phyloP scores from a whole-genome alignment of 2,329 filamentous ascomycete species.

The Aspergillus brunneoviolaceus region DNA sequence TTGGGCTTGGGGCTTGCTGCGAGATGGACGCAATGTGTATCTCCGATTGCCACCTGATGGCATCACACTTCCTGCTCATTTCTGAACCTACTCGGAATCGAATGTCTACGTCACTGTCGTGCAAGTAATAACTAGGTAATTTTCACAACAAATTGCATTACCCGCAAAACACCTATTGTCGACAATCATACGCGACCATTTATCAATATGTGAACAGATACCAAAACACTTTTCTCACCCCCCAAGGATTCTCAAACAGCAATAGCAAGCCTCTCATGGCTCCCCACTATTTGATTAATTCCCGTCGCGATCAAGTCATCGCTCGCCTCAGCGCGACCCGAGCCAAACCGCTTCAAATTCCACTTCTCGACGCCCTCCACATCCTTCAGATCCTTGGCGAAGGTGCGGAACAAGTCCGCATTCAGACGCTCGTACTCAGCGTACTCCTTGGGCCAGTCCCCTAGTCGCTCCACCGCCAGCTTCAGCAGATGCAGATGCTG shows the following conservation, averaged over 20 bases:
- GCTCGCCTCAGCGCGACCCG: slow-evolving; percentile 46
- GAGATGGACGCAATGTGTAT: too few relatives aligned
- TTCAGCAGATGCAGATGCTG: slow-evolving; percentile 41
- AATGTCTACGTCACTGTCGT: too few relatives aligned
- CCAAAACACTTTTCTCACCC: slow-evolving; percentile 1
- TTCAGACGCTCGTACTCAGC: slow-evolving; percentile 51
- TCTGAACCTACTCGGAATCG: too few relatives aligned
- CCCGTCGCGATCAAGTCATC: slow-evolving; percentile 27
- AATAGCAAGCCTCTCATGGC: slow-evolving; percentile 12
- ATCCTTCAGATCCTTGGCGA: slow-evolving; percentile 41
- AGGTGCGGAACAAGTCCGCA: slow-evolving; percentile 45
- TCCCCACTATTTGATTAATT: slow-evolving; percentile 7
- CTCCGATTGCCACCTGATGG: too few relatives aligned
- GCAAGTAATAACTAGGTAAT: too few relatives aligned
- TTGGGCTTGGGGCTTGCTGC: too few relatives aligned
- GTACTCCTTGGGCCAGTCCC: slow-evolving; percentile 48
- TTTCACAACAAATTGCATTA: too few relatives aligned
- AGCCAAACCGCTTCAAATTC: slow-evolving; percentile 47
- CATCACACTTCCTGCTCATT: too few relatives aligned
- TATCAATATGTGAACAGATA: not conserved
- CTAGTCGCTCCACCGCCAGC: slow-evolving; percentile 39
- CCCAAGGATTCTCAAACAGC: not conserved
- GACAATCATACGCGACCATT: too few relatives aligned
- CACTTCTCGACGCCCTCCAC: slow-evolving; percentile 50
- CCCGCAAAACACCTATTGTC: too few relatives aligned